phyloP scores from a whole-genome alignment of 495 filamentous ascomycete genomes.

The Echria macrotheca region DNA sequence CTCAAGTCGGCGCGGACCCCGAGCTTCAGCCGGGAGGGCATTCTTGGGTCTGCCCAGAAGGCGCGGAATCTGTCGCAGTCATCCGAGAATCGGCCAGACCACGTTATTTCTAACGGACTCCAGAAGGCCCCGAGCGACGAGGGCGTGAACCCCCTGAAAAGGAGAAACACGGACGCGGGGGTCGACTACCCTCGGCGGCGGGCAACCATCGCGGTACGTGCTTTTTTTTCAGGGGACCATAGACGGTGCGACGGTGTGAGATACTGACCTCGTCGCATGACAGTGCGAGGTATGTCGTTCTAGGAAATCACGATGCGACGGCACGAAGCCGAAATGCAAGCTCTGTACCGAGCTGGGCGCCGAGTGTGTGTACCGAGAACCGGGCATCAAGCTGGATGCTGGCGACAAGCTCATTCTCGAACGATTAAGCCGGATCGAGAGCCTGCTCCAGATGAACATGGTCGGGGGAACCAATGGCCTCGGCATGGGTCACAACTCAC shows the following conservation, averaged over 20 bases:
- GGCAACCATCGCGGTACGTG: slow-evolving; percentile 66
- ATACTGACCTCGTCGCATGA: slow-evolving; percentile 21
- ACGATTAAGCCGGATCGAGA: slow-evolving; percentile 69
- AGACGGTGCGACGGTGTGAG: not conserved
- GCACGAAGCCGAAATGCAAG: slow-evolving; percentile 76
- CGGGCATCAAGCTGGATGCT: slow-evolving; percentile 80
- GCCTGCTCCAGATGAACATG: slow-evolving; percentile 63
- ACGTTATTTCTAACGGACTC: slow-evolving; percentile 37
- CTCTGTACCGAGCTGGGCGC: slow-evolving; percentile 76
- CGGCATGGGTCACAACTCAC: slow-evolving; percentile 50
- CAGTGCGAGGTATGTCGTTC: slow-evolving; percentile 83
- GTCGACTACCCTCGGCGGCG: slow-evolving; percentile 64
- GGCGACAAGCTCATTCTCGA: slow-evolving; percentile 82
- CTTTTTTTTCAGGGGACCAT: not conserved
- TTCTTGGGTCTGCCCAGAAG: slow-evolving; percentile 54
- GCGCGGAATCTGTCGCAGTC: slow-evolving; percentile 50
- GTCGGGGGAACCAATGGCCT: slow-evolving; percentile 41
- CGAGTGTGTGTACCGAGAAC: slow-evolving; percentile 78
- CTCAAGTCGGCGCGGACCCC: slow-evolving; percentile 42
- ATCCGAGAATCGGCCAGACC: slow-evolving; percentile 38
- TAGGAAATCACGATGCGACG: slow-evolving; percentile 77
- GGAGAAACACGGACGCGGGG: slow-evolving; percentile 60
- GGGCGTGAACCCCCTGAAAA: slow-evolving; percentile 50
- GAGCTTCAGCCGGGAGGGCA: slow-evolving; percentile 52
- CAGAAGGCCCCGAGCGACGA: slow-evolving; percentile 46